Evolutionary conservation across 2,329 filamentous ascomycete genomes (phyloP).

Genomic region (Emergomyces orientalis): DNA sequence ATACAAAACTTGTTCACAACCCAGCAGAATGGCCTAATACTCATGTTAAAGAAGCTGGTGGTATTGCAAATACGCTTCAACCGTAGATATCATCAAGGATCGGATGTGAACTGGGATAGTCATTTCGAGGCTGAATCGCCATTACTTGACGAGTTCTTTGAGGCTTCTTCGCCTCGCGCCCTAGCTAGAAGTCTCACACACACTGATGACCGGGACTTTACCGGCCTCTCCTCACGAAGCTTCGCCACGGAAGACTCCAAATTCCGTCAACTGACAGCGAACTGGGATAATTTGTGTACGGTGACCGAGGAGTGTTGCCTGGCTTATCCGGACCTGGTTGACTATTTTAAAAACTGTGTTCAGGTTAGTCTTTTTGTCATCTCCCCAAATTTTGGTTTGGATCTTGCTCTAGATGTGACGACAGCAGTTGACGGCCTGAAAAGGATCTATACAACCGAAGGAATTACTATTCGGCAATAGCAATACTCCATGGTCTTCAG

Average conservation of each 20-base stretch:
- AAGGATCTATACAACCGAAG: constrained; percentile 24
- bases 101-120: constrained; percentile 28
- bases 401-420: neutral
- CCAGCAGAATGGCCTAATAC: constrained; percentile 23
- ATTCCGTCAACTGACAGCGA: constrained; percentile 18
- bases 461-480: constrained; percentile 33
- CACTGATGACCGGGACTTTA: constrained; percentile 25
- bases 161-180: constrained; percentile 24
- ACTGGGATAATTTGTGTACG: constrained; percentile 27
- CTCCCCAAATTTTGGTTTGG: neutral
- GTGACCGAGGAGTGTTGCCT: constrained; percentile 33
- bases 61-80: constrained; percentile 30
- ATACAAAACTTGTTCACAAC: constrained; percentile 31
- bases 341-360: constrained; percentile 28
- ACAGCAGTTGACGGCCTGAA: neutral
- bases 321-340: constrained; percentile 26
- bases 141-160: constrained; percentile 29
- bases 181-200: constrained; percentile 27
- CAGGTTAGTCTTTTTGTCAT: constrained; percentile 22
- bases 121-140: constrained; percentile 26
- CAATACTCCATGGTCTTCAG: constrained; percentile 30
- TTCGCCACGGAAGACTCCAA: constrained; percentile 20
- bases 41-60: constrained; percentile 29
- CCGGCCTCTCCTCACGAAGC: constrained; percentile 20
- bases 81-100: constrained; percentile 27